phyloP scores from a whole-genome alignment of 192 early-diverging fungal species.

The Linnemannia zychae region DNA sequence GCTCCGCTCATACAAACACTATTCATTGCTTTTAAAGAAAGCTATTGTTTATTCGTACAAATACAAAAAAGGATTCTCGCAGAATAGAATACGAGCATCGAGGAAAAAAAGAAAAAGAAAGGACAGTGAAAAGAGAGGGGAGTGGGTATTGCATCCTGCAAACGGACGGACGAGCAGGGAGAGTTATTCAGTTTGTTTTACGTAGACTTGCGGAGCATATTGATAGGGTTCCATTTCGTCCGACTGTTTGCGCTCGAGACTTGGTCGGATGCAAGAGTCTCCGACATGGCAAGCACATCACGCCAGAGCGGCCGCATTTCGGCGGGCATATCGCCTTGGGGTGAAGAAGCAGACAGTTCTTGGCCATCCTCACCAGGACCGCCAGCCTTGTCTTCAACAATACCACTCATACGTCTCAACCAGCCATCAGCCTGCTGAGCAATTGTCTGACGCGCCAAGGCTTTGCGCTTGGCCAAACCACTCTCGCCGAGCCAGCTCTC shows the following conservation, averaged over 20 bases:
- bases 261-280: constrained; percentile 23
- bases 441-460: constrained; percentile 25
- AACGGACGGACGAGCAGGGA: background rate
- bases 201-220: constrained; percentile 40
- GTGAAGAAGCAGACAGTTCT: background rate
- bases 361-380: background rate
- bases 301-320: constrained; percentile 41
- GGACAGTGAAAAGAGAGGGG: background rate
- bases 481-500: constrained; percentile 44
- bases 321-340: constrained; percentile 13
- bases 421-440: constrained; percentile 27
- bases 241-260: constrained; percentile 20
- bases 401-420: constrained; percentile 51
- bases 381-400: constrained; percentile 28
- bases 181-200: background rate
- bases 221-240: constrained; percentile 37
- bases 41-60: background rate
- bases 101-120: constrained; percentile 11
- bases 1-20: no score
- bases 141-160: background rate
- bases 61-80: background rate
- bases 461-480: constrained; percentile 39
- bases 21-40: no score
- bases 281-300: constrained; percentile 25
- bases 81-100: background rate